Conservation (phyloP, 768 basidiomycete genomes). For the Hirschioporus abietinus region DNA sequence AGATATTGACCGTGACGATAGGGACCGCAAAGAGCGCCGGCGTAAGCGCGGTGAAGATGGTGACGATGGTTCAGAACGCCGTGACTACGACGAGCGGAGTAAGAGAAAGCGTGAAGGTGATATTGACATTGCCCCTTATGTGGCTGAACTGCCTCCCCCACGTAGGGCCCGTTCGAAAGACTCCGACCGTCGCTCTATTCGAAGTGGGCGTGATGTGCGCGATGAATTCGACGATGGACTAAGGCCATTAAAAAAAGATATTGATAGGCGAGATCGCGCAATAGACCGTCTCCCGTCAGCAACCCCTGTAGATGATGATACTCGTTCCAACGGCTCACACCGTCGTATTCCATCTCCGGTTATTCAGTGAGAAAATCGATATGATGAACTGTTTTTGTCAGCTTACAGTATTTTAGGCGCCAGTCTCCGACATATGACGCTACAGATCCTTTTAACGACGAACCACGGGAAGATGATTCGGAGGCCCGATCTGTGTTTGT, state of each 20-base stretch:
- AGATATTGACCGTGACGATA: constrained; percentile 43
- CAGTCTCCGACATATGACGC: constrained; percentile 68
- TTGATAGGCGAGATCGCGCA: constrained; percentile 34
- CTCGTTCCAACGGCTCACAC: constrained; percentile 18
- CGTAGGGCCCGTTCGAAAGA: constrained; percentile 49
- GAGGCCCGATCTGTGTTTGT: constrained; percentile 99
- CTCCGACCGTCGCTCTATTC: constrained; percentile 38
- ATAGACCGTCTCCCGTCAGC: constrained; percentile 16
- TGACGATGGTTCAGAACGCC: constrained; percentile 39
- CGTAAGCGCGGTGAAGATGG: constrained; percentile 65
- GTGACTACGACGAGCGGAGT: constrained; percentile 47
- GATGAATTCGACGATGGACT: constrained; percentile 61
- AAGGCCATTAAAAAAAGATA: constrained; percentile 32
- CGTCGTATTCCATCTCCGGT: constrained; percentile 34
- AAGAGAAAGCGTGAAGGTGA: constrained; percentile 65
- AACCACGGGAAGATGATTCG: constrained; percentile 91
- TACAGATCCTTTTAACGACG: constrained; percentile 75
- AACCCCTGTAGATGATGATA: constrained; percentile 37
- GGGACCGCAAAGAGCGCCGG: constrained; percentile 47
- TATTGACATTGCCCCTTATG: constrained; percentile 42
- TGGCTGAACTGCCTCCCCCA: constrained; percentile 39
- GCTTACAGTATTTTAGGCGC: constrained; percentile 38
- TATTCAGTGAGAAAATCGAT: constrained; percentile 34
- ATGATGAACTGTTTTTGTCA: constrained; percentile 10
- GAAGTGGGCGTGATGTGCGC: constrained; percentile 48